Base-by-base conservation (phyloP, 306 rosid species). In the Quercus glauca region DNA sequence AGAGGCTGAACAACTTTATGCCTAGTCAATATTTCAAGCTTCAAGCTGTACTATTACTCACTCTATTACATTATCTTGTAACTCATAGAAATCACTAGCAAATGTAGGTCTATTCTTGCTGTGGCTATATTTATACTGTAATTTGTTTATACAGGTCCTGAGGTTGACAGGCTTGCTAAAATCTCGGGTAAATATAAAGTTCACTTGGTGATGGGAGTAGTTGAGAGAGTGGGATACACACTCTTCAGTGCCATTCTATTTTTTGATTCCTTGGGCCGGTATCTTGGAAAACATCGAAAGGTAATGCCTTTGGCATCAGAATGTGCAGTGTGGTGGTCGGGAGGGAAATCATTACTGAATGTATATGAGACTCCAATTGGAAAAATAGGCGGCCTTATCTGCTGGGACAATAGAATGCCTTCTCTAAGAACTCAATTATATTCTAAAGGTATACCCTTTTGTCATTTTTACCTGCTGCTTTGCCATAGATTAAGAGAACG, bases 361-460 rank as follows among this genome's bases (percentile, higher is more conserved):
- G 97, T 92, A 64, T 89, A 89, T 75, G 97, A 94, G 67, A 92
- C 99, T 78, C 88, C 93, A 65, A 78, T 94, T 69, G 99, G 99
- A 77, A 94, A 92, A 83, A 70, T 70, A 20, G 37, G 74, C 12
- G 74, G 57, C 57, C 57, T 70, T 10, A 70, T 70, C 35, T 45
- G 97, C 75, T 92, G 97, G 97, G 97, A 94, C 81, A 94, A 92
- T 85, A 91, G 74, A 78, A 91, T 94, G 95, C 97, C 97, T 56
- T 91, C 90, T 25, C 76, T 90, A 77, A 91, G 98, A 79, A 92
- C 98, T 55, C 92, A 94, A 21, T 82, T 94, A 93, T 92, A 94
- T 84, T 94, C 93, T 18, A 94, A 92, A 90, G 98, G 98, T 92
- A 93, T 69, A 41, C 4, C 4, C 59, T 53, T 78, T 28, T 77